Percentiles rank a stretch among this genome's conserved stretches.
Conservation (phyloP, 768 basidiomycete species). For the Macrolepiota dolichaula region DNA sequence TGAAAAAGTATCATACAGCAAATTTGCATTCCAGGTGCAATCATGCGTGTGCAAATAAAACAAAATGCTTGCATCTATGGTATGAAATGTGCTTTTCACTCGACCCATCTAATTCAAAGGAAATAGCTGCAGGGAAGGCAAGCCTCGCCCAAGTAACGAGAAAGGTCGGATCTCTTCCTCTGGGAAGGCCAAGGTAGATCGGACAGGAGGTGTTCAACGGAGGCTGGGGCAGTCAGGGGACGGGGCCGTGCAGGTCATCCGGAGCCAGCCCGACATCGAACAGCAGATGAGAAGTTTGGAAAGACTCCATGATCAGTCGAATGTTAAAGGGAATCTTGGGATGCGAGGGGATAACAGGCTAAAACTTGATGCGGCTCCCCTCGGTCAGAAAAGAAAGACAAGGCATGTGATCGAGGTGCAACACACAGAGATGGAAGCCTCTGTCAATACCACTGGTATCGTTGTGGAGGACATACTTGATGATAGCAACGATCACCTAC, state of each 20-base stretch:
- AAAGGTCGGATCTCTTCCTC: conserved; percentile 28
- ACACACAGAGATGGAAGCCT: conserved; percentile 39
- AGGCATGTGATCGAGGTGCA: conserved; percentile 48
- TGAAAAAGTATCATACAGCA: conserved; percentile 8
- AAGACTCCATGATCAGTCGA: conserved; percentile 37
- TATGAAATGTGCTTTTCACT: conserved; percentile 23
- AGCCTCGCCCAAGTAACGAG: conserved; percentile 21
- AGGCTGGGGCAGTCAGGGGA: conserved; percentile 12
- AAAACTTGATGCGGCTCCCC: conserved; percentile 33
- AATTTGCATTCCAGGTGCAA: conserved; percentile 53
- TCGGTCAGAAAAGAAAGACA: conserved; percentile 21
- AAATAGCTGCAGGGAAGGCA: conserved; percentile 72
- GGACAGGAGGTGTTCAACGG: conserved; percentile 9
- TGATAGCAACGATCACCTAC: conserved; percentile 37
- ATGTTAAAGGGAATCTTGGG: conserved; percentile 34
- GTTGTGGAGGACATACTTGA: conserved; percentile 26
- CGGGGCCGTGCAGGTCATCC: conserved; percentile 6
- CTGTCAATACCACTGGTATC: conserved; percentile 17
- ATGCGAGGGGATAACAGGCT: conserved; percentile 38
- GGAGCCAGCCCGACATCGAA: conserved; percentile 19
- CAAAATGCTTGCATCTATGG: conserved; percentile 75
- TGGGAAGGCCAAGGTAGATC: conserved; percentile 2
- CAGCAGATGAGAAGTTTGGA: conserved; percentile 39
- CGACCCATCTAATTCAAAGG: neutral
- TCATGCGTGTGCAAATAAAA: conserved; percentile 78